Conservation (phyloP, 371 early-diverging fungal genomes). For the Nematocida homosporus region DNA sequence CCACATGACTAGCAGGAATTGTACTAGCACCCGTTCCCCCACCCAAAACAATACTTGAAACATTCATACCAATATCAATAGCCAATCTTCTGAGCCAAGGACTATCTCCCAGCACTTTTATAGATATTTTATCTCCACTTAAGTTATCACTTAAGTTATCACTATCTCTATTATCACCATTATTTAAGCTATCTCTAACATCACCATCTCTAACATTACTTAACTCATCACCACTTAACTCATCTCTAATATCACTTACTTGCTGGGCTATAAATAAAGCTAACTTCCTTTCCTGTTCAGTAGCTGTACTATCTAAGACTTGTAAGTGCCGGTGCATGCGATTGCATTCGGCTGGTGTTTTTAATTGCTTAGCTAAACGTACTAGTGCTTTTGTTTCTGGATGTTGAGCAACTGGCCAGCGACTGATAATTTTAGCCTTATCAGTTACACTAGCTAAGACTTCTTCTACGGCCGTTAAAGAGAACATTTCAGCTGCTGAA, state of each 20-base stretch:
- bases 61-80: conserved; percentile 33
- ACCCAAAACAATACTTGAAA: background rate
- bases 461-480: background rate
- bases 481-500: background rate
- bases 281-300: conserved; percentile 37
- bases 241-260: too few relatives aligned
- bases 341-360: conserved; percentile 24
- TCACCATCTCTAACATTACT: background rate
- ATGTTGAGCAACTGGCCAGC: background rate
- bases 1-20: conserved; percentile 12
- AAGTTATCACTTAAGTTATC: background rate
- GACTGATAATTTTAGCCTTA: conserved; percentile 27
- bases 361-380: conserved; percentile 21
- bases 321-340: conserved; percentile 13
- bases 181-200: background rate
- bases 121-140: conserved; percentile 5
- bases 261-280: conserved; percentile 26
- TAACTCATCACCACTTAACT: background rate
- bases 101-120: background rate
- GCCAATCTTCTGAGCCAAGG: conserved; percentile 41
- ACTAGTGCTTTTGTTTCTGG: background rate
- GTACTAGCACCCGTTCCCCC: too few relatives aligned
- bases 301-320: conserved; percentile 2
- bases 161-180: background rate
- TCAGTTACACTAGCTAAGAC: conserved; percentile 7